These are phyloP conservation scores for Dictyostelium citrinum DNA, from an alignment of 78 protist genomes.

Conservation along the genomic window DNA sequence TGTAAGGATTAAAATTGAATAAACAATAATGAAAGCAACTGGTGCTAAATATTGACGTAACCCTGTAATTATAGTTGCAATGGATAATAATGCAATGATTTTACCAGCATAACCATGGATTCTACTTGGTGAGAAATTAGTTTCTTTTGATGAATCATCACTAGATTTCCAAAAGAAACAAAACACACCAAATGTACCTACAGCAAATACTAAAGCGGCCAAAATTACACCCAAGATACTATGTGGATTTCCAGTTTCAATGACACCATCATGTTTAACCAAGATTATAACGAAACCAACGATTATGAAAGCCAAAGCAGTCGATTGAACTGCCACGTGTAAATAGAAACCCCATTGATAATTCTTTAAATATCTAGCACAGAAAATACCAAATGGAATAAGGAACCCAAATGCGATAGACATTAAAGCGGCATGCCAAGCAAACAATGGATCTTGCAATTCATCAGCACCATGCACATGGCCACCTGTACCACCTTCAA, in stretches of 20 bases:
- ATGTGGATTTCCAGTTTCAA: neutral
- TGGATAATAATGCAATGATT: neutral
- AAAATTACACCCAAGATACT: slow-evolving; percentile 21
- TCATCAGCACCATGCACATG: neutral
- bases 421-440: slow-evolving; percentile 16
- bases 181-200: neutral
- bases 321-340: neutral
- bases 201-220: neutral
- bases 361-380: slow-evolving; percentile 15
- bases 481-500: neutral
- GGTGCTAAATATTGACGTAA: neutral
- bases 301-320: slow-evolving; percentile 7
- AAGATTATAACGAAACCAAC: slow-evolving; percentile 9
- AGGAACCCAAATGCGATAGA: slow-evolving; percentile 20
- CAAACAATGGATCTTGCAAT: neutral
- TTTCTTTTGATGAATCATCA: neutral
- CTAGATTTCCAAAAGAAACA: neutral
- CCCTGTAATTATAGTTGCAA: slow-evolving; percentile 6
- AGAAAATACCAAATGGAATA: slow-evolving; percentile 58
- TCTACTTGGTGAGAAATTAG: slow-evolving; percentile 31
- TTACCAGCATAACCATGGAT: slow-evolving; percentile 19
- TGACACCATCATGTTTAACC: neutral
- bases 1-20: neutral
- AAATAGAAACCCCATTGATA: slow-evolving; percentile 47
- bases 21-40: neutral